Conservation (phyloP, 163 green algal species). For the Coccomyxa subellipsoidea region DNA sequence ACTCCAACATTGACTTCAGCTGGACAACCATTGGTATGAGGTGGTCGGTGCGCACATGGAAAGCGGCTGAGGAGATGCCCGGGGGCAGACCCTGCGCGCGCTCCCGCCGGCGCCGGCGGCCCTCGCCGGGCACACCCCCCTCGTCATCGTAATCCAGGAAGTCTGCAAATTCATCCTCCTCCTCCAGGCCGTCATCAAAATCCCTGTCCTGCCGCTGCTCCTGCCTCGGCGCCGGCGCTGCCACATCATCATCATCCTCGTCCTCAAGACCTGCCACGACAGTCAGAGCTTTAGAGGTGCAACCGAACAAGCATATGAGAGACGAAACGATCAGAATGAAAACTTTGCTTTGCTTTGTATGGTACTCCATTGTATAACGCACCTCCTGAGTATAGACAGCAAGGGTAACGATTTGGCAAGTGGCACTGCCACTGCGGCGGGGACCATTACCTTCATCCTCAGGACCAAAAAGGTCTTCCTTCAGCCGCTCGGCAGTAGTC, state of each 20-base stretch:
- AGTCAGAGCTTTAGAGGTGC: too few species aligned
- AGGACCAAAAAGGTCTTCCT: conserved; percentile 68
- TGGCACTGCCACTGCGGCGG: neutral
- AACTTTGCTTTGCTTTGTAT: too few species aligned
- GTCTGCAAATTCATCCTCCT: conserved; percentile 56
- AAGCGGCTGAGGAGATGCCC: conserved; percentile 42
- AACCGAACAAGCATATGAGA: too few species aligned
- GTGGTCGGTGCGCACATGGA: too few species aligned
- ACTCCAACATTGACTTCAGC: too few species aligned
- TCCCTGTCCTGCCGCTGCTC: conserved; percentile 27
- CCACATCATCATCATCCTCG: conserved; percentile 34
- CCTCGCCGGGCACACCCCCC: neutral
- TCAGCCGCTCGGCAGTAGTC: conserved; percentile 41
- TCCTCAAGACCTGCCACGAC: conserved; percentile 44
- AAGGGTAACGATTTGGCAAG: too few species aligned
- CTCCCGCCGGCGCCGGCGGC: conserved; percentile 24
- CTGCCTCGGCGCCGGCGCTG: neutral
- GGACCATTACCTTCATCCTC: conserved; percentile 32
- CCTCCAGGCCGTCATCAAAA: conserved; percentile 31
- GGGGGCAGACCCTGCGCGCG: conserved; percentile 12
- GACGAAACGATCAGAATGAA: too few species aligned
- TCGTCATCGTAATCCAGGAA: conserved; percentile 67
- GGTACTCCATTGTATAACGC: too few species aligned
- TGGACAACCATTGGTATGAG: too few species aligned
- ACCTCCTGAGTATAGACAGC: too few species aligned